These are phyloP conservation scores for Alisma plantagoaquatica DNA, from an alignment of 106 monocot species.

Conservation along the genomic window DNA sequence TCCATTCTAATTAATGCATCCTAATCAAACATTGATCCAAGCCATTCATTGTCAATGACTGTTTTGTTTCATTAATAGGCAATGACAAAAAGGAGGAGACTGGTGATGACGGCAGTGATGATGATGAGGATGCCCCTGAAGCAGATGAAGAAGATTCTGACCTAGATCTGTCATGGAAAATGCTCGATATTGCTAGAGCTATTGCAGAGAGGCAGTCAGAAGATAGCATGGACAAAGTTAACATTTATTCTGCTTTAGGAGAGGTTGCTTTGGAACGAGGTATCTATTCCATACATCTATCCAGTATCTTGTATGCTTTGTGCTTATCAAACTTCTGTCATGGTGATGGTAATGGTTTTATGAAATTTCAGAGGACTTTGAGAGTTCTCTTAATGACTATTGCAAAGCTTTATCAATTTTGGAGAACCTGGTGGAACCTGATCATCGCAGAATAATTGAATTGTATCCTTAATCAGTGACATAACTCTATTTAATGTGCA, in stretches of 20 bases:
- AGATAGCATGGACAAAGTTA: conserved; percentile 74
- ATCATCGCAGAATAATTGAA: conserved; percentile 74
- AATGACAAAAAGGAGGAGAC: conserved; percentile 22
- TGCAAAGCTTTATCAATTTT: conserved; percentile 57
- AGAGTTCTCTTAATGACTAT: conserved; percentile 79
- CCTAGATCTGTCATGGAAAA: conserved; percentile 90
- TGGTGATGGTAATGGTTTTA: not conserved
- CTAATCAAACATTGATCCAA: no score
- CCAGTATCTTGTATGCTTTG: no score
- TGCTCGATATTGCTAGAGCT: conserved; percentile 93
- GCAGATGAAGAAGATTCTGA: conserved; percentile 65
- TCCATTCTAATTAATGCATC: no score
- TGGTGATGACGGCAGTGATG: conserved; percentile 31
- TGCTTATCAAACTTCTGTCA: no score
- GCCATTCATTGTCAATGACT: no score
- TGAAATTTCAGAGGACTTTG: conserved; percentile 73
- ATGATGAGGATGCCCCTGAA: conserved; percentile 38
- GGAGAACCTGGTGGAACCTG: conserved; percentile 49
- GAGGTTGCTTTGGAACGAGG: conserved; percentile 95
- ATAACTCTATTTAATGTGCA: no score
- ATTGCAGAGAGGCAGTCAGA: conserved; percentile 63
- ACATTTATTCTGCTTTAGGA: conserved; percentile 66
- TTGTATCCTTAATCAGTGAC: conserved; percentile 57
- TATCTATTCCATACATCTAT: conserved; percentile 9
- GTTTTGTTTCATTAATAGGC: no score